Conservation (phyloP, 306 rosid species). For the Carpinus viminea region DNA sequence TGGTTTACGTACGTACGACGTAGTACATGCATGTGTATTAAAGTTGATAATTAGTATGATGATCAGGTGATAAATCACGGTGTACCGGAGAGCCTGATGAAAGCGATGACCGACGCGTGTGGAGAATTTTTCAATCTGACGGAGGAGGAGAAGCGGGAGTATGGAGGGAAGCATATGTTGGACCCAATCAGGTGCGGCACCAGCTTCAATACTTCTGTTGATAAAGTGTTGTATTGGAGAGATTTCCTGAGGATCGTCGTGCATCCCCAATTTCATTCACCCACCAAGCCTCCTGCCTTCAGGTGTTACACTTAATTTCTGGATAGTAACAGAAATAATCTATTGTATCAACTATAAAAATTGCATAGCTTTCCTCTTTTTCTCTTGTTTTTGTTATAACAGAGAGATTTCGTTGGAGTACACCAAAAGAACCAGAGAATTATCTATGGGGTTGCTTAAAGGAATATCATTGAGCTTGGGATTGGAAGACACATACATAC, state of each 20-base stretch:
- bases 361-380: no score
- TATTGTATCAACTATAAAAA: no score
- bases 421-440: constrained; percentile 34
- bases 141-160: constrained; percentile 48
- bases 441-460: constrained; percentile 47
- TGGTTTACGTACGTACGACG: no score
- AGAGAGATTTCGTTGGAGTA: constrained; percentile 46
- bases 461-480: constrained; percentile 63
- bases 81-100: constrained; percentile 33
- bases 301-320: constrained; percentile 24
- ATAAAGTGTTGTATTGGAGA: constrained; percentile 50
- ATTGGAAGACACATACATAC: constrained; percentile 38
- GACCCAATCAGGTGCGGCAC: constrained; percentile 51
- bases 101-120: constrained; percentile 32
- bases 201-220: constrained; percentile 37
- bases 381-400: background rate
- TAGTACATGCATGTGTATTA: no score
- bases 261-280: constrained; percentile 56
- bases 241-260: constrained; percentile 58
- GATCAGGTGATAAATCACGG: constrained; percentile 37
- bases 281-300: constrained; percentile 54
- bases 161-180: constrained; percentile 29
- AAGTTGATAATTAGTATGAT: constrained; percentile 4
- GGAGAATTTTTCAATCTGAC: constrained; percentile 36
- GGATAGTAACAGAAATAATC: no score